These are phyloP conservation scores for Ambrosia artemisiifolia DNA, from an alignment of 129 eudicot species.

Conservation along the genomic window DNA sequence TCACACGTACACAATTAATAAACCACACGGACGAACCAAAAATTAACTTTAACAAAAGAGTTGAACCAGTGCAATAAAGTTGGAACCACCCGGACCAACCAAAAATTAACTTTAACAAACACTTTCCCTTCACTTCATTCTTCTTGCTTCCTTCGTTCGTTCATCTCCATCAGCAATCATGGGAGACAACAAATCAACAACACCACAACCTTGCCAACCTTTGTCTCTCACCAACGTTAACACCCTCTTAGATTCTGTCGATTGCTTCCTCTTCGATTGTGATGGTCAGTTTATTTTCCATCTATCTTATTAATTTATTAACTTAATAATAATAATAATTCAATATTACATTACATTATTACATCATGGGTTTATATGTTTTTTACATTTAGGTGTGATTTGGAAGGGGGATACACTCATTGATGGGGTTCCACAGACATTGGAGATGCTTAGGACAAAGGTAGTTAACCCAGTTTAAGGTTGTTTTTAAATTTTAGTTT, in stretches of 20 bases:
- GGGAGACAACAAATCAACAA: constrained; percentile 26
- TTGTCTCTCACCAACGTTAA: constrained; percentile 35
- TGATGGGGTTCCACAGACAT: constrained; percentile 69
- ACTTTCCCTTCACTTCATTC: neutral
- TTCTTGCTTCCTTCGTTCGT: neutral
- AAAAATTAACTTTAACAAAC: no score
- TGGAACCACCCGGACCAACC: no score
- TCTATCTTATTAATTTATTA: neutral
- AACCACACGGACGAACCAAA: no score
- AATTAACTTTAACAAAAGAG: no score
- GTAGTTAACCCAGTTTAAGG: constrained; percentile 27
- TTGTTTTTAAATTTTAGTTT: neutral
- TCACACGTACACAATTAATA: no score
- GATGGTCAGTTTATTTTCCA: constrained; percentile 45
- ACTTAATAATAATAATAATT: no score
- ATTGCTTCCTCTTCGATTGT: constrained; percentile 89
- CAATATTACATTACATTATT: neutral
- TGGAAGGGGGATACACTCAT: constrained; percentile 93
- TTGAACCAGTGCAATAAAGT: no score
- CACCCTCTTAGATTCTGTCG: constrained; percentile 64
- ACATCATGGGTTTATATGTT: neutral
- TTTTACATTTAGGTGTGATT: constrained; percentile 94
- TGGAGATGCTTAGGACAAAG: constrained; percentile 76
- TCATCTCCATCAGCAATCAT: constrained; percentile 10
- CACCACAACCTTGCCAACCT: constrained; percentile 16